phyloP scores from a whole-genome alignment of 108 stramenopile genomes.

The Cyclotella cryptica region DNA sequence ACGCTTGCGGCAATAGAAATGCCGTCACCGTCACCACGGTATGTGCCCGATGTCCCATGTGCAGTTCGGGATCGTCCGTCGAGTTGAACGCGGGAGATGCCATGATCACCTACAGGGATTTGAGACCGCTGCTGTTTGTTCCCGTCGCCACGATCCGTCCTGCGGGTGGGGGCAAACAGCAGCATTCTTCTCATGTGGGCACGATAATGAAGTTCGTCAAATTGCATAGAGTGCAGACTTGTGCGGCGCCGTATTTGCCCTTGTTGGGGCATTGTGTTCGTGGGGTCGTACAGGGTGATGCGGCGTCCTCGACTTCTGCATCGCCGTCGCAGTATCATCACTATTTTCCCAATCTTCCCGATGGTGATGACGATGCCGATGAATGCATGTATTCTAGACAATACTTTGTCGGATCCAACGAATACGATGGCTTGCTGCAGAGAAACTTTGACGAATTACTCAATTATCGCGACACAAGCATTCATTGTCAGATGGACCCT shows the following conservation, averaged over 20 bases:
- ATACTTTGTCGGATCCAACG: constrained; percentile 36
- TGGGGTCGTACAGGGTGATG: neutral
- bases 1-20: neutral
- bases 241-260: constrained; percentile 74
- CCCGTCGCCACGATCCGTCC: constrained; percentile 25
- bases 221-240: constrained; percentile 60
- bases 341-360: constrained; percentile 33
- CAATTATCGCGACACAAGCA: constrained; percentile 24
- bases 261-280: constrained; percentile 25
- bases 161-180: neutral
- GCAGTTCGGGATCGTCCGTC: constrained; percentile 33
- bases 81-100: constrained; percentile 41
- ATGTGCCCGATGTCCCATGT: constrained; percentile 47
- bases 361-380: constrained; percentile 45
- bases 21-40: constrained; percentile 37
- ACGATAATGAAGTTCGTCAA: constrained; percentile 65
- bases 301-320: neutral
- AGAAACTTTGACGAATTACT: constrained; percentile 30
- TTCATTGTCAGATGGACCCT: constrained; percentile 40
- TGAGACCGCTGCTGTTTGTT: constrained; percentile 63
- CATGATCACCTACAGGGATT: constrained; percentile 58
- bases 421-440: constrained; percentile 33
- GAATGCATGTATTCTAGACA: constrained; percentile 47
- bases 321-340: neutral
- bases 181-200: constrained; percentile 4